Conservation (phyloP, 495 filamentous ascomycete species). For the Amniculicola lignicola region DNA sequence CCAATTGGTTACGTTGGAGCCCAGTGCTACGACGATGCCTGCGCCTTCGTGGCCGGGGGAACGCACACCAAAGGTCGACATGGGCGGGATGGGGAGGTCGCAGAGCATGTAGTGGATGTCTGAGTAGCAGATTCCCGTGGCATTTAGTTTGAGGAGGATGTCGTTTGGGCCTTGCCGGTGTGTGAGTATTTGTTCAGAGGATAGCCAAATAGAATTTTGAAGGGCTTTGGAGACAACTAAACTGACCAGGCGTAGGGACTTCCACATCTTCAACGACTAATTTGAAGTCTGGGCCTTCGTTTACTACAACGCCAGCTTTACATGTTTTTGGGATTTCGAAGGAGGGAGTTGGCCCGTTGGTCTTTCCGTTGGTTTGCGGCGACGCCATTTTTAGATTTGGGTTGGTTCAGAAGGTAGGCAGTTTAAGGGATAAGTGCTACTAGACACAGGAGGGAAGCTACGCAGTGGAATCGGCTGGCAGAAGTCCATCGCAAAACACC, state of each 20-base stretch:
- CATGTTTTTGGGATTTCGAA: constrained; percentile 25
- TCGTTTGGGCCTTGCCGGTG: constrained; percentile 44
- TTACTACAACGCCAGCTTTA: constrained; percentile 32
- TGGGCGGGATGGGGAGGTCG: constrained; percentile 46
- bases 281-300: constrained; percentile 28
- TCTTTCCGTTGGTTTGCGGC: no score
- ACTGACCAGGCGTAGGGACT: constrained; percentile 26
- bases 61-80: constrained; percentile 48
- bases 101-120: constrained; percentile 51
- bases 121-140: constrained; percentile 50
- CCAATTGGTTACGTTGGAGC: constrained; percentile 52
- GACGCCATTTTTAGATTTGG: not conserved
- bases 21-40: constrained; percentile 52
- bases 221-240: not conserved
- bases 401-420: no score
- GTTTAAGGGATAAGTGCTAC: not conserved
- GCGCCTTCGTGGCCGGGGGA: constrained; percentile 58
- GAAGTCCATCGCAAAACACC: no score
- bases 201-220: not conserved
- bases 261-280: constrained; percentile 31
- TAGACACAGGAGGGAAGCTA: not conserved
- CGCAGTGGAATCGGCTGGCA: no score
- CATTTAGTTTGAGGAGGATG: constrained; percentile 48
- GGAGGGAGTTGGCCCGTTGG: not conserved
- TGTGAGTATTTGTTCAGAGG: not conserved